phyloP scores from a whole-genome alignment of 495 filamentous ascomycete genomes.

The Aspergillus egyptiacus region DNA sequence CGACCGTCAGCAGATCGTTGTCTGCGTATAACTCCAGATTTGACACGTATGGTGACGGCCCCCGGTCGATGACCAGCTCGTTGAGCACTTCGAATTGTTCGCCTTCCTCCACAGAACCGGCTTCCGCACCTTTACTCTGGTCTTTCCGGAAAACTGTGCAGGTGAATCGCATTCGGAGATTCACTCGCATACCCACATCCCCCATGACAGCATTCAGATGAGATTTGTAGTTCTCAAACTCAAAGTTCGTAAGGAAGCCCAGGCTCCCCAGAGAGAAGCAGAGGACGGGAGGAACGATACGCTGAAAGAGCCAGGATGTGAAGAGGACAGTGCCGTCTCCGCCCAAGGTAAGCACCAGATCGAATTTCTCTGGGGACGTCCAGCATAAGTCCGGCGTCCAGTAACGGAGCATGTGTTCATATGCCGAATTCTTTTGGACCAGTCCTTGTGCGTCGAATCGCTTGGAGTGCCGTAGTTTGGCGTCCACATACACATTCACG shows the following conservation, averaged over 20 bases:
- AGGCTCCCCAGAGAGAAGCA: constrained; percentile 85
- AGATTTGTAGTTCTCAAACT: constrained; percentile 75
- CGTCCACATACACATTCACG: constrained; percentile 91
- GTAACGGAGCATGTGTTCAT: constrained; percentile 74
- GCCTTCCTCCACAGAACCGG: constrained; percentile 56
- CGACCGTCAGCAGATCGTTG: constrained; percentile 83
- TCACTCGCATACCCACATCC: constrained; percentile 87
- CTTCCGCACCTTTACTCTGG: constrained; percentile 39
- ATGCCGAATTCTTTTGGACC: constrained; percentile 61
- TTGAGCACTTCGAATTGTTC: constrained; percentile 96
- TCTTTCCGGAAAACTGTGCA: constrained; percentile 78
- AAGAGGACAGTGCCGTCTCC: constrained; percentile 90
- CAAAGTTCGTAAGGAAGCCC: constrained; percentile 89
- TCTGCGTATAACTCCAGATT: constrained; percentile 92
- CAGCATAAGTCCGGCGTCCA: constrained; percentile 96
- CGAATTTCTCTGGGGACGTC: constrained; percentile 81
- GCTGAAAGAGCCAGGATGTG: constrained; percentile 91
- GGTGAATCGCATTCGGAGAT: constrained; percentile 95
- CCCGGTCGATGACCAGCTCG: constrained; percentile 95
- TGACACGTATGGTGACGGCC: constrained; percentile 94
- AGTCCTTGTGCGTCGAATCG: constrained; percentile 77
- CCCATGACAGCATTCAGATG: constrained; percentile 83
- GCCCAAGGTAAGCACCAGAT: constrained; percentile 85
- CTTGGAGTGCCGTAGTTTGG: constrained; percentile 77
- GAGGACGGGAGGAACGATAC: constrained; percentile 82